phyloP scores from a whole-genome alignment of 108 stramenopile species.

The Pseudonitzschia multistriata region DNA sequence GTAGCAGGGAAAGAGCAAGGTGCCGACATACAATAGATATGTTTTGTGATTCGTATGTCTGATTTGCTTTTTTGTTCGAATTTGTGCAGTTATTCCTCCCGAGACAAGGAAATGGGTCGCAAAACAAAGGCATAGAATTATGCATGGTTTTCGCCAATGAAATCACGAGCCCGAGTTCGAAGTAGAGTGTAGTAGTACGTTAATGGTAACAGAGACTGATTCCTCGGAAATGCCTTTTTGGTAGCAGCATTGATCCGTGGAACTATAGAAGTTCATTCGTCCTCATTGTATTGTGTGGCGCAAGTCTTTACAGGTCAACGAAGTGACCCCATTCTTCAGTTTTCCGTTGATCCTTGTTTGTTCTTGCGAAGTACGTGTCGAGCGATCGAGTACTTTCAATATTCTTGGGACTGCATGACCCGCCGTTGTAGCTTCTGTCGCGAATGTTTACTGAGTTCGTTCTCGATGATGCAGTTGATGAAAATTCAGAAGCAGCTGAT shows the following conservation, averaged over 20 bases:
- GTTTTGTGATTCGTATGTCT: no score
- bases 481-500: not conserved
- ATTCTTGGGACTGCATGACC: not conserved
- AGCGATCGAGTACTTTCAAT: constrained; percentile 4
- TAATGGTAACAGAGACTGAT: not conserved
- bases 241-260: not conserved
- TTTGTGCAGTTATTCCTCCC: no score
- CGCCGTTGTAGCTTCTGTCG: not conserved
- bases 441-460: not conserved
- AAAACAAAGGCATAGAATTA: no score
- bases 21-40: no score
- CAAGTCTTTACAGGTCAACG: constrained; percentile 8
- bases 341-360: constrained; percentile 17
- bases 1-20: not conserved
- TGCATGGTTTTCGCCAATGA: not conserved
- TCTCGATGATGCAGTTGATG: not conserved
- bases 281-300: not conserved
- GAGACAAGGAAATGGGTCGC: no score
- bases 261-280: not conserved
- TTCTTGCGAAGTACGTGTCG: constrained; percentile 6
- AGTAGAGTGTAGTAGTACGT: not conserved
- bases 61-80: no score
- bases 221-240: not conserved
- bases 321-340: constrained; percentile 12
- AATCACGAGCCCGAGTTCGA: not conserved